Evolutionary conservation across 1,284 basidiomycete genomes (phyloP), one percentile per base, ranked within the genome.

Genomic region (Neotropicomus parvogracilis): DNA sequence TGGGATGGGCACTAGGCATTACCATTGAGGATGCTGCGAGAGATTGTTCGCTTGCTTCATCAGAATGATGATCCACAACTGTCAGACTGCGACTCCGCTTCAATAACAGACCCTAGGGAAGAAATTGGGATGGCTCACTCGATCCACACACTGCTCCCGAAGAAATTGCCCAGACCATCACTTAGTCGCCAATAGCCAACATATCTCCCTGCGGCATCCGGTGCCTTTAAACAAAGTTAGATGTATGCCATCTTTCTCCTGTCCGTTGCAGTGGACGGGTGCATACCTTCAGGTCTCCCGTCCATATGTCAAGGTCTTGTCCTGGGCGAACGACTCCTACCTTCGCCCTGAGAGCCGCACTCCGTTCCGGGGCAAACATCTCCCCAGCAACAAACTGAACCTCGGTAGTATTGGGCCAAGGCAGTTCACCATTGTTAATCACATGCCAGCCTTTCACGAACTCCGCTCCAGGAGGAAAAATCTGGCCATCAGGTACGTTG

Each of bases 371-470:
- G 6, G 70, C 63, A 69, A 80, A 59, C 56, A 71, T 61, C 63
- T 77, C 79, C 12, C 89, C 89, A 21, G 80, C 85, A 44, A 86
- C 79, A 57, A 83, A 89, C 12, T 78, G 73, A 24, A 91, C 63
- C 56, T 80, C 73, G 1, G 87, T 88, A 9, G 69, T 67, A 33
- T 74, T 72, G 1, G 88, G 85, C 89, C 90, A 92, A 24, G 80
- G 75, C 6, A 65, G 52, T 13, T 59, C 58, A 11, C 88, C 82
- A 51, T 75, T 75, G 59, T 91, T 92, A 35, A 72, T 57, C 71
- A 92, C 75, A 48, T 74, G 72, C 89, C 89, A 92, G 19, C 79
- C 79, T 68, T 92, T 91, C 44, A 88, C 78, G 59, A 92, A 92
- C 63, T 88, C 86, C 0, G 87, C 88, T 36, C 89, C 89, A 6